Base-by-base conservation (phyloP, 805 yeast genomes). In the Wickerhamiella bombiphila region DNA sequence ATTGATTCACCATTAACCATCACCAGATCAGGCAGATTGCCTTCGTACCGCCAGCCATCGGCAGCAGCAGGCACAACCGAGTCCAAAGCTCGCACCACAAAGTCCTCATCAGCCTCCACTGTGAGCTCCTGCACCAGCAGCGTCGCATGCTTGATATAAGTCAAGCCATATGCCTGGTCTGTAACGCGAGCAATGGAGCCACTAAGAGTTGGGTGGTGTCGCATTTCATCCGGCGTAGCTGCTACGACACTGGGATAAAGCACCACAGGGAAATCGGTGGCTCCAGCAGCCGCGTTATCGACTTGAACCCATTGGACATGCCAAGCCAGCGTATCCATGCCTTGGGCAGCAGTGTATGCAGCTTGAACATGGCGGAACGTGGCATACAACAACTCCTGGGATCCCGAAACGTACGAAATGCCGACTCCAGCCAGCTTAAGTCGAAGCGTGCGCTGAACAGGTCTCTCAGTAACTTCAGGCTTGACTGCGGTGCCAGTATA, bases 301-400 rank as follows among this genome's bases (percentile, higher is more conserved):
- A 88, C 66, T 57, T 91, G 99, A 22, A 91, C 63, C 98, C 98
- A 93, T 53, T 88, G 86, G 49, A 86, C 58, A 52, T 83, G 85
- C 60, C 76, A 61, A 44, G 86, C 74, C 32, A 81, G 49, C 14
- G 81, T 81, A 54, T 85, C 93, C 48, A 80, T 82, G 16, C 82
- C 58, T 24, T 82, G 91, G 0, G 95, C 79, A 44, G 82, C 88
- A 50, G 77, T 80, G 56, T 78, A 83, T 32, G 79, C 65, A 15
- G 86, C 42, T 51, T 85, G 95, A 38, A 85, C 53, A 1, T 96
- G 96, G 37, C 82, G 65, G 19, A 81, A 61, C 0, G 86, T 80
- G n/a, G 79, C 61, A 51, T 91, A 91, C 46, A 91, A 73, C 26
- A 91, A 61, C 55, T 91, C 99, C 46, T 80, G 77, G 18, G 74